Percentiles rank a stretch among this genome's conserved stretches.
Conservation (phyloP, 176 grass and related monocot species). For the Rhynchospora breviuscula region DNA sequence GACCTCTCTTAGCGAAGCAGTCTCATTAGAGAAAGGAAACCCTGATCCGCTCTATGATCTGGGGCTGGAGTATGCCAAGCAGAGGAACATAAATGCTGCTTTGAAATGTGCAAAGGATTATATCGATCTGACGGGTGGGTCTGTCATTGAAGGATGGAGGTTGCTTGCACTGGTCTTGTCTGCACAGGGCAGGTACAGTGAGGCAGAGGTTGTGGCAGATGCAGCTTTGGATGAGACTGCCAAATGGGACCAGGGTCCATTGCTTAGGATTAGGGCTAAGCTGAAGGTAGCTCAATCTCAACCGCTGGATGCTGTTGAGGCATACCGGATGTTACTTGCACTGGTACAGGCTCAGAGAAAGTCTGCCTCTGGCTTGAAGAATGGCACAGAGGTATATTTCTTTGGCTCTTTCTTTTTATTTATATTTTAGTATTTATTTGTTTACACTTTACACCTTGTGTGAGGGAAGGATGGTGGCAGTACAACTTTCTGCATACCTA, state of each 20-base stretch:
- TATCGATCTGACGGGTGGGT: conserved; percentile 84
- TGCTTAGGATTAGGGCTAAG: conserved; percentile 84
- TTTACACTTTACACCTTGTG: not conserved
- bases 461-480: not conserved
- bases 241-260: conserved; percentile 92
- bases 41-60: conserved; percentile 79
- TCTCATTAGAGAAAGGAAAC: conserved; percentile 44
- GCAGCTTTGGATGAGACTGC: conserved; percentile 83
- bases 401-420: conserved; percentile 21
- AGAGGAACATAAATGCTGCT: conserved; percentile 70
- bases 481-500: no score
- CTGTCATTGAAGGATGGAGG: conserved; percentile 80
- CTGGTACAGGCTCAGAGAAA: conserved; percentile 95
- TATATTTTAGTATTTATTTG: not conserved
- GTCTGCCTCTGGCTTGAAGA: conserved; percentile 54
- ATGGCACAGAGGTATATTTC: conserved; percentile 48
- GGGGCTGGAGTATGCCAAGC: conserved; percentile 77
- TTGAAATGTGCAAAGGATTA: conserved; percentile 82
- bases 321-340: conserved; percentile 73
- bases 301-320: conserved; percentile 73
- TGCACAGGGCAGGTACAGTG: conserved; percentile 69
- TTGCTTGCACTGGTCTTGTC: conserved; percentile 87
- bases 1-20: conserved; percentile 60
- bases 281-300: conserved; percentile 71
- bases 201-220: conserved; percentile 86